Conservation (phyloP, 2,329 filamentous ascomycete genomes). For the Pezicula rhizophila region DNA sequence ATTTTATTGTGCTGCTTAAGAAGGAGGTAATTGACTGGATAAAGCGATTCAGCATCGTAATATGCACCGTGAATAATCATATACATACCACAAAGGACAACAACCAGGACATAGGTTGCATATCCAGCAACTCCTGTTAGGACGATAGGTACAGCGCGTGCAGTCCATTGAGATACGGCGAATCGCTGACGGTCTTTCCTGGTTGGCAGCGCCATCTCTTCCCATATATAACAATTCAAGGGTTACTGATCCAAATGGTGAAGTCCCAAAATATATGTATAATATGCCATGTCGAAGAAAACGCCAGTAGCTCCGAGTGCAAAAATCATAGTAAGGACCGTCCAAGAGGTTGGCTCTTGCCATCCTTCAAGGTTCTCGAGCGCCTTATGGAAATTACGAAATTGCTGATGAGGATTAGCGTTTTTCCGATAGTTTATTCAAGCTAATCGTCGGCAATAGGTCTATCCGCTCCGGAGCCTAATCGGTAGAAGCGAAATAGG, state of each 20-base stretch:
- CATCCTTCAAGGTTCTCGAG: no score
- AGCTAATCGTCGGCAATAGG: no score
- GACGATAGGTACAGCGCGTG: slow-evolving; percentile 57
- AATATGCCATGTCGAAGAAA: no score
- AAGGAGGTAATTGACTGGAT: slow-evolving; percentile 66
- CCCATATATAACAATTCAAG: background rate
- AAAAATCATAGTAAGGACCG: no score
- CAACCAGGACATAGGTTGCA: slow-evolving; percentile 65
- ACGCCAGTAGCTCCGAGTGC: no score
- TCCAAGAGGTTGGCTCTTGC: no score
- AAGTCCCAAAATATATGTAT: no score
- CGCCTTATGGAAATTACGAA: no score
- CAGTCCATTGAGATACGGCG: slow-evolving; percentile 22
- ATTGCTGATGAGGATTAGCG: no score
- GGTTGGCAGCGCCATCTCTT: slow-evolving; percentile 4
- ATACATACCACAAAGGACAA: slow-evolving; percentile 59
- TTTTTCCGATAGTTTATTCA: no score
- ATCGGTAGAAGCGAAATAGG: no score
- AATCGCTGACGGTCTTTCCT: slow-evolving; percentile 31
- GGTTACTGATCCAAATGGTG: background rate
- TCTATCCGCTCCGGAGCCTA: no score
- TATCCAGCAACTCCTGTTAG: slow-evolving; percentile 62
- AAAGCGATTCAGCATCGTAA: slow-evolving; percentile 6
- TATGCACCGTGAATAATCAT: background rate
- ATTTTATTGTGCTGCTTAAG: slow-evolving; percentile 37